These are phyloP conservation scores for Solanum verrucosum DNA, from an alignment of 257 asterid genomes.

Conservation along the genomic window DNA sequence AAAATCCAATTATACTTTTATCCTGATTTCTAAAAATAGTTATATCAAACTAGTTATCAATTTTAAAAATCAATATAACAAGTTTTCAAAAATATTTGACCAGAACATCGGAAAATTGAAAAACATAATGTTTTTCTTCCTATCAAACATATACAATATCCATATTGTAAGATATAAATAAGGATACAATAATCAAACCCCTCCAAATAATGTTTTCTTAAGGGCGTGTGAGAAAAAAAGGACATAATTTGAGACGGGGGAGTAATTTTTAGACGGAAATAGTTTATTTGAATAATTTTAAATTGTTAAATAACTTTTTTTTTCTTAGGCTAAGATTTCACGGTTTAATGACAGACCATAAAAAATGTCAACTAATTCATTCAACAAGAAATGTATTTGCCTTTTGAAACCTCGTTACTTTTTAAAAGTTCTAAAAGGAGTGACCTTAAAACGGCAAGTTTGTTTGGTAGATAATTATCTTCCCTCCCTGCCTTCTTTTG, in stretches of 20 bases:
- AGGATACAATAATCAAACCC: neutral
- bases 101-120: neutral
- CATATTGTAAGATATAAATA: too few relatives aligned
- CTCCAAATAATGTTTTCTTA: neutral
- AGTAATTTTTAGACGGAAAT: neutral
- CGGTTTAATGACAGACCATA: neutral
- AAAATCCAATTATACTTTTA: neutral
- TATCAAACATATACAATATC: accelerated
- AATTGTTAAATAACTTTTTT: neutral
- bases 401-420: neutral
- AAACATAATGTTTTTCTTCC: too few relatives aligned
- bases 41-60: neutral
- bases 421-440: too few relatives aligned
- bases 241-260: too few relatives aligned
- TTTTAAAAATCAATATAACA: too few relatives aligned
- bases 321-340: neutral
- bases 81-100: neutral
- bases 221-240: neutral
- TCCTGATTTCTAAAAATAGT: neutral
- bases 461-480: neutral
- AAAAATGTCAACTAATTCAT: neutral
- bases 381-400: neutral
- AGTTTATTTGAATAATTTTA: too few relatives aligned
- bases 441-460: too few relatives aligned
- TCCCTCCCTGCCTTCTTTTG: neutral